Evolutionary conservation across 257 asterid genomes (phyloP).

Genomic region (Rauvolfia tetraphylla): DNA sequence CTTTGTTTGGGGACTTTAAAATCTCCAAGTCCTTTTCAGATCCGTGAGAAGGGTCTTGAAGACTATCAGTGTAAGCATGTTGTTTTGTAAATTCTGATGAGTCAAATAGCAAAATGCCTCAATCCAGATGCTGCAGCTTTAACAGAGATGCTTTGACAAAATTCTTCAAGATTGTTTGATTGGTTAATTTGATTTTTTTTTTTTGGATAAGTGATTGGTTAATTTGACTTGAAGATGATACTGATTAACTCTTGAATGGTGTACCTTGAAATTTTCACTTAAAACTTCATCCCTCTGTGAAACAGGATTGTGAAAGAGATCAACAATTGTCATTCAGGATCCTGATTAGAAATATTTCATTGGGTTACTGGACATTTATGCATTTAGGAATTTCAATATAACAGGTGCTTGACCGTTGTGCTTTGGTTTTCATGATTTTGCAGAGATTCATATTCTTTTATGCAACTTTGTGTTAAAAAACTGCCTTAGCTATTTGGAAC

Average conservation of each 20-base stretch:
- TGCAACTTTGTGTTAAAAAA: neutral
- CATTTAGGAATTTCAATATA: conserved; percentile 96
- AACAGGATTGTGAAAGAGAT: conserved; percentile 87
- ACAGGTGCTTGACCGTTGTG: conserved; percentile 99
- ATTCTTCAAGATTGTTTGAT: conserved; percentile 77
- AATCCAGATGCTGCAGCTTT: conserved; percentile 63
- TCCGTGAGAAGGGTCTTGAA: conserved; percentile 70
- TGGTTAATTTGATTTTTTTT: no score
- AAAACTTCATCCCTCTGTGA: conserved; percentile 11
- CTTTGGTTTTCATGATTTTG: conserved; percentile 64
- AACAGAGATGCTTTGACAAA: conserved; percentile 88
- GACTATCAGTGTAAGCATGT: conserved; percentile 80
- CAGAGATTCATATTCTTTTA: conserved; percentile 31
- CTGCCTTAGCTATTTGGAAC: neutral
- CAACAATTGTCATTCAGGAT: conserved; percentile 82
- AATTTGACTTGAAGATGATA: conserved; percentile 21
- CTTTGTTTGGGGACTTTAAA: conserved; percentile 11
- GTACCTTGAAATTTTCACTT: conserved; percentile 7
- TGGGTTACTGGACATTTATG: conserved; percentile 94
- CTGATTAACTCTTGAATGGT: conserved; percentile 4
- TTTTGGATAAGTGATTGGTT: no score
- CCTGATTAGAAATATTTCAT: conserved; percentile 61
- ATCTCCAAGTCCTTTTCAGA: conserved; percentile 37
- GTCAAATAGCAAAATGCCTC: conserved; percentile 70
- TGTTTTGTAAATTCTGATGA: conserved; percentile 89